Base-by-base conservation (phyloP, 129 eudicot genomes). In the Chrysanthemum makinoi region DNA sequence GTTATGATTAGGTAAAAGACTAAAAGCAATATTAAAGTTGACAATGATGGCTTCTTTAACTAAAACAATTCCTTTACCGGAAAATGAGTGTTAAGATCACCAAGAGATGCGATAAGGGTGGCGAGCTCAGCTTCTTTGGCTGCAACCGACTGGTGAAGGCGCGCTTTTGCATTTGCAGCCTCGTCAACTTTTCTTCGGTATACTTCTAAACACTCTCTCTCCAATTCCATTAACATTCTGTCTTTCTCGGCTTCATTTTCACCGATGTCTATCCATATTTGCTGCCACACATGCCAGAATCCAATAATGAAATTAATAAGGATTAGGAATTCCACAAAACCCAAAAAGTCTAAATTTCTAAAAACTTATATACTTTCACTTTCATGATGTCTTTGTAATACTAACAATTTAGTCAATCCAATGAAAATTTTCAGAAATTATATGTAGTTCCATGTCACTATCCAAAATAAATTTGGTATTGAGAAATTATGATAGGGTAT, bases 201-300 rank as follows among this genome's bases (percentile, higher is more conserved):
- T 9, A 94, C 89, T 70, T 90, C 96, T 17, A 87, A 77, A 72
- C 99, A 94, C 81, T 94, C 99, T 74, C 84, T 82, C 73, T 89
- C 99, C 67, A 94, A 81, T 83, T 94, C 96, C 77, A 86, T 82
- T 61, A 94, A 82, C 94, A 90, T 86, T 46, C 87, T 78, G 52
- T 94, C 93, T 77, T 87, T 86, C 30, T 90, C 91, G 5, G 86
- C 85, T 78, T 90, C 96, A 70, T 75, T 81, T 76, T 94, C 99
- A 7, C 99, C 99, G 52, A 90, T 91, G 66, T 94, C 99, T 74
- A 69, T 85, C 99, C 99, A 94, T 84, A 94, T 76, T 86, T 87
- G 85, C 99, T 94, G 86, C 70, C 48, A 79, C 39, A 26, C 65
- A 60, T 26, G 14, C 7, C 30, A 11, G 9, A 55, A 18, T 56